Evolutionary conservation across 495 filamentous ascomycete genomes (phyloP).

Genomic region (Parathielavia hyrcaniae): DNA sequence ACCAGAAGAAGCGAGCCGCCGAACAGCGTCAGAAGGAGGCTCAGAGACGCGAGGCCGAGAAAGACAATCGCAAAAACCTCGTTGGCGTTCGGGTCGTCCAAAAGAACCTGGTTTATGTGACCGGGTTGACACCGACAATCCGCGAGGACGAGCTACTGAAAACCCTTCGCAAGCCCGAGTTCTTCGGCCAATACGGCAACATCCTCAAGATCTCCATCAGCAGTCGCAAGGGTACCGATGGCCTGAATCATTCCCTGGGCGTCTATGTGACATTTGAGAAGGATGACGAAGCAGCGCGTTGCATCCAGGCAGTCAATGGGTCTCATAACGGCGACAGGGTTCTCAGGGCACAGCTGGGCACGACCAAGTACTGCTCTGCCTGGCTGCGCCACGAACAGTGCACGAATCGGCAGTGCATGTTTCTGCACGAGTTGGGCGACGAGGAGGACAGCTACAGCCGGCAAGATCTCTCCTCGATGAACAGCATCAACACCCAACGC

Average conservation of each 20-base stretch:
- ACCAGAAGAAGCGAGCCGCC: slow-evolving; percentile 76
- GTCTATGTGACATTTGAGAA: slow-evolving; percentile 95
- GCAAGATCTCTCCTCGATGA: slow-evolving; percentile 94
- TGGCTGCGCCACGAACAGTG: slow-evolving; percentile 91
- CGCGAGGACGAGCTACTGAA: slow-evolving; percentile 84
- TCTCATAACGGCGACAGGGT: slow-evolving; percentile 83
- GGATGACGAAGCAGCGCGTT: slow-evolving; percentile 77
- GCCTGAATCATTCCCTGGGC: slow-evolving; percentile 70
- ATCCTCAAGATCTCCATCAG: slow-evolving; percentile 99
- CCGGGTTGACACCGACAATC: slow-evolving; percentile 83
- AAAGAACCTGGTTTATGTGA: slow-evolving; percentile 98
- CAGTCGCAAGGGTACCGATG: slow-evolving; percentile 74
- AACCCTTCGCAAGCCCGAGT: slow-evolving; percentile 78
- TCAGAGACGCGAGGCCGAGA: slow-evolving; percentile 92
- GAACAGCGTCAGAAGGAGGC: slow-evolving; percentile 89
- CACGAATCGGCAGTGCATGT: slow-evolving; percentile 92
- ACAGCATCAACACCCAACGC: slow-evolving; percentile 74
- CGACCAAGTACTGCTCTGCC: slow-evolving; percentile 98
- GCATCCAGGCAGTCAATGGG: slow-evolving; percentile 87
- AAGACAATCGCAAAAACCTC: slow-evolving; percentile 87
- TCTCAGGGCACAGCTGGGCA: slow-evolving; percentile 88
- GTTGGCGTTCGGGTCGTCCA: slow-evolving; percentile 92
- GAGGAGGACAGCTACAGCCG: slow-evolving; percentile 95
- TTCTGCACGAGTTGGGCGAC: slow-evolving; percentile 93
- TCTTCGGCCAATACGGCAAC: slow-evolving; percentile 97